Evolutionary conservation across 345 rosid species (phyloP).

Genomic region (Adansonia digitata): DNA sequence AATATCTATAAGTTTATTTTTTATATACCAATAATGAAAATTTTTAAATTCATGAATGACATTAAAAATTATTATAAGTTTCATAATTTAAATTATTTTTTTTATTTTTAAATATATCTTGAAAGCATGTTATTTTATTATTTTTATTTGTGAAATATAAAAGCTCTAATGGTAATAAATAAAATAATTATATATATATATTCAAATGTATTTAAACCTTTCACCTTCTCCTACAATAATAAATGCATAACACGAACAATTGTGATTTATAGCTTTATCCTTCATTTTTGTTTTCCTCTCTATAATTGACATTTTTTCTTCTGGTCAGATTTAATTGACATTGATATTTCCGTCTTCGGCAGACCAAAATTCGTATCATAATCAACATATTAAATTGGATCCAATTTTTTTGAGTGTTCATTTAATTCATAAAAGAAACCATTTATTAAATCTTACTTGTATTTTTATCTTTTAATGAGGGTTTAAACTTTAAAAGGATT

Average conservation of each 20-base stretch:
- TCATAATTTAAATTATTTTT: too few relatives aligned
- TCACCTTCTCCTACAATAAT: constrained; percentile 18
- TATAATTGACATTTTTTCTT: neutral
- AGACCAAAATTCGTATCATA: neutral
- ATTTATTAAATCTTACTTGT: neutral
- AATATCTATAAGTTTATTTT: neutral
- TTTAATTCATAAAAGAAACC: neutral
- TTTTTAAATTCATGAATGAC: too few relatives aligned
- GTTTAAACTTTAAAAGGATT: neutral
- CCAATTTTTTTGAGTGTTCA: neutral
- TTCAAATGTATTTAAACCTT: neutral
- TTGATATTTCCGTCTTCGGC: neutral
- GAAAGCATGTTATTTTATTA: neutral
- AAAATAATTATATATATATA: neutral
- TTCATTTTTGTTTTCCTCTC: neutral
- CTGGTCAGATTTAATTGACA: neutral
- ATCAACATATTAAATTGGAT: neutral
- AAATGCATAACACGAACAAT: constrained; percentile 28
- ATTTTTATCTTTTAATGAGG: neutral
- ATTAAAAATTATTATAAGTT: too few relatives aligned
- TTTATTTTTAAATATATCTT: neutral
- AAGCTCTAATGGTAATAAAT: neutral
- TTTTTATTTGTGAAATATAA: neutral
- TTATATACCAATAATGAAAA: neutral
- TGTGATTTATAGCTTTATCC: constrained; percentile 8